Base-by-base conservation (phyloP, 495 filamentous ascomycete species). In the Podospora anserina region DNA sequence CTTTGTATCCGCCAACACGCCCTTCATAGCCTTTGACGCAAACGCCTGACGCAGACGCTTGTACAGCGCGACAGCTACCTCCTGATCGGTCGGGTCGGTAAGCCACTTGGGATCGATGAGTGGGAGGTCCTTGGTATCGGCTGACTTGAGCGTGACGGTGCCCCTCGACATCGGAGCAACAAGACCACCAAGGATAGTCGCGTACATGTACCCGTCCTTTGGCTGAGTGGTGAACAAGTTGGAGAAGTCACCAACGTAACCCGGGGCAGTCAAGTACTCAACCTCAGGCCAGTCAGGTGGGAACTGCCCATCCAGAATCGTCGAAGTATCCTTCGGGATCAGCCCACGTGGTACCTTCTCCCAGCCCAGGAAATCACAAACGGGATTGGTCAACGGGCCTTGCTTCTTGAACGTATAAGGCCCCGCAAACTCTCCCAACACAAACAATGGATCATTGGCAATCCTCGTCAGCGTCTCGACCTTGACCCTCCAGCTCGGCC, bases 221-320 rank as follows among this genome's bases (percentile, higher is more conserved):
- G 69, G 66, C 19, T 70, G 49, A 9, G 75, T 80, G 26, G 78
- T 79, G 19, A 70, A 71, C 0, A 80, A 76, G 26, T 71, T 70
- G 5, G 20, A 44, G 32, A 64, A 60, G 61, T 70, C 57, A 53
- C 77, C 78, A 34, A 77, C 62, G 63, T 68, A 78, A 27, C 64
- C 74, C 34, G 53, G 56, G 20, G 66, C 61, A 49, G 65, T 30
- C 20, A 82, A 28, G 60, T 77, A 81, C 65, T 88, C 85, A 16
- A 87, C 70, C 30, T 89, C 86, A 0, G 87, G 87, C 87, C 87
- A 89, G 69, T 88, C 86, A 1, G 66, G 18, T 0, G 86, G 81
- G 61, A 84, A 85, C 56, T 66, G 64, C 15, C 70, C 66, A 9
- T 61, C 59, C 59, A 61, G 27, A n/a, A 61, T 32, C 5, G 15